Evolutionary conservation across 225 moss, liverwort and hornwort genomes (phyloP), one percentile per base, ranked within the genome.

Genomic region (Rhytidiadelphus loreus): DNA sequence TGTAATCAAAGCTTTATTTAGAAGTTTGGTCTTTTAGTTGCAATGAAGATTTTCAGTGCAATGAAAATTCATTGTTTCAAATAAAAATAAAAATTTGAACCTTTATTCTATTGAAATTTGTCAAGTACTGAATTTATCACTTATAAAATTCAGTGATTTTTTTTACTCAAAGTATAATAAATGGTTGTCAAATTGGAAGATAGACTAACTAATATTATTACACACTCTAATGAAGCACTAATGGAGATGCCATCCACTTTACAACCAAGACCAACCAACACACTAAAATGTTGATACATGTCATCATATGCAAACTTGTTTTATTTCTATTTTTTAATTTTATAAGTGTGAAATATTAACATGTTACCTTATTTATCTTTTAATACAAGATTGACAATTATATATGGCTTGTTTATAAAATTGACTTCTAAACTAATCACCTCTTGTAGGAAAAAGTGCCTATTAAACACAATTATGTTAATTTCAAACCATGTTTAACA

Each of bases 401-500:
- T 41, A 39, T 39, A 5, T 13, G 8, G 8, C 41, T 39, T 69
- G 8, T 69, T 35, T 41, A 25, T 24, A 37, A 66, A 37, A 66
- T n/a, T 2, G 4, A 66, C 3, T 3, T 65, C 10, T 37, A 21
- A 37, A 22, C 22, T 37, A n/a, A n/a, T 66, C 2, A 66, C 6
- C 6, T 2, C 3, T 0, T 21, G 1, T 2, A 66, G 0, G 4
- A 37, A 2, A 4, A n/a, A 66, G 12, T 12, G 21, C 12, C 0
- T 2, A 2, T 21, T 66, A 4, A 33, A 33, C 4, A 12, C 10
- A 18, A 5, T 33, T 33, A 33, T 35, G 1, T 32, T 32, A 17
- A 63, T 17, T 64, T 64, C 0, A 64, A 5, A 0, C 17, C 4
- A 9, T 2, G 8, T 63, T 63, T 63, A 32, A 63, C 9, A n/a